These are phyloP conservation scores for Citeromyces hawaiiensis DNA, from an alignment of 1,139 yeast genomes.

Conservation along the genomic window DNA sequence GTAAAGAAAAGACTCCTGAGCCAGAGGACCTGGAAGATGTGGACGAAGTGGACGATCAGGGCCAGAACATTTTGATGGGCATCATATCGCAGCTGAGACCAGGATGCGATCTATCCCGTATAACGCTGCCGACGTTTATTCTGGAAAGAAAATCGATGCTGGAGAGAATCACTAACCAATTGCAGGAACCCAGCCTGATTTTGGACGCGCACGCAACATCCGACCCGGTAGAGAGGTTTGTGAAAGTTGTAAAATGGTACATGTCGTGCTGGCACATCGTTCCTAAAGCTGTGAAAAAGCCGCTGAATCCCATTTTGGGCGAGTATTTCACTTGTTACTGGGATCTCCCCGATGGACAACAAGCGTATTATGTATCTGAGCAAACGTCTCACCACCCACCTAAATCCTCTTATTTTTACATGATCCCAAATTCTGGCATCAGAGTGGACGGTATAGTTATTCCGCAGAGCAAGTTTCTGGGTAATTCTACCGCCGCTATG, in stretches of 20 bases:
- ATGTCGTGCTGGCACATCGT: constrained; percentile 96
- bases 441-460: constrained; percentile 82
- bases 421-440: constrained; percentile 69
- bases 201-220: constrained; percentile 49
- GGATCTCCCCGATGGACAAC: constrained; percentile 57
- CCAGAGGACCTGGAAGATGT: constrained; percentile 41
- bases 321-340: constrained; percentile 86
- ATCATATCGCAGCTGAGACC: constrained; percentile 87
- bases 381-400: constrained; percentile 99
- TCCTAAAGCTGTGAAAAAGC: constrained; percentile 96
- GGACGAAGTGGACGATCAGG: constrained; percentile 85
- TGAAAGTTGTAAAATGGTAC: constrained; percentile 74
- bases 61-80: constrained; percentile 73
- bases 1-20: not conserved
- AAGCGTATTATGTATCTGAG: constrained; percentile 79
- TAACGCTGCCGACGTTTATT: constrained; percentile 89
- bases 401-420: constrained; percentile 82
- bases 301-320: constrained; percentile 87
- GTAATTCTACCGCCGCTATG: constrained; percentile 92
- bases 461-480: constrained; percentile 81
- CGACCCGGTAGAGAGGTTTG: constrained; percentile 56
- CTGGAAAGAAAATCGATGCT: constrained; percentile 92
- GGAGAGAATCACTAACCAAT: constrained; percentile 84
- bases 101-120: constrained; percentile 80
- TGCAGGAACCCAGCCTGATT: constrained; percentile 70